phyloP scores from a whole-genome alignment of 495 filamentous ascomycete genomes.

The Talaromyces wortmannii region DNA sequence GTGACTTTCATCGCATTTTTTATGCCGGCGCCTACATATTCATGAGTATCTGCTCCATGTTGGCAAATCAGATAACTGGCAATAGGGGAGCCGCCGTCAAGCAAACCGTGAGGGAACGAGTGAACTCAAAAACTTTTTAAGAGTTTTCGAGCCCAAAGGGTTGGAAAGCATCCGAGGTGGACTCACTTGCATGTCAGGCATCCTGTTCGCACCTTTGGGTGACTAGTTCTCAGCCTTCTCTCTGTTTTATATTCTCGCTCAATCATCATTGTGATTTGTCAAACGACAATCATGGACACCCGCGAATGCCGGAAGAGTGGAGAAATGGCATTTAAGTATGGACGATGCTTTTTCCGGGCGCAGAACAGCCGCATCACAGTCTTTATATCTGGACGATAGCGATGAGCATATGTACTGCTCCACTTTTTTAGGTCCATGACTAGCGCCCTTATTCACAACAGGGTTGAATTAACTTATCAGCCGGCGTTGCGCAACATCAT shows the following conservation, averaged over 20 bases:
- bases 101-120: neutral
- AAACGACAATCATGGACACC: too few species aligned
- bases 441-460: neutral
- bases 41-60: neutral
- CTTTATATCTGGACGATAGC: too few species aligned
- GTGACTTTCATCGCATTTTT: conserved; percentile 57
- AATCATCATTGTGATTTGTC: neutral
- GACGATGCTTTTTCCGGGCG: too few species aligned
- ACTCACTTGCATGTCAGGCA: neutral
- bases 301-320: too few species aligned
- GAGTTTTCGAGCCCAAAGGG: neutral
- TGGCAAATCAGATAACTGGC: neutral
- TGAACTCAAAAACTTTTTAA: neutral
- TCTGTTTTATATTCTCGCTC: neutral
- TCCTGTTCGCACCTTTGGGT: neutral
- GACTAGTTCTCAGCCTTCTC: neutral
- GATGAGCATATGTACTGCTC: neutral
- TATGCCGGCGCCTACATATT: conserved; percentile 41
- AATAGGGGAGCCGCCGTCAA: neutral
- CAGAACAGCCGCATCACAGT: too few species aligned
- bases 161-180: neutral
- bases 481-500: neutral
- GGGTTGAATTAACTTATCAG: neutral
- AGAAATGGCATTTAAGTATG: too few species aligned
- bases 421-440: neutral